Evolutionary conservation across 495 filamentous ascomycete species (phyloP), one percentile per base, ranked within the genome.

Genomic region (Tuber borchii): DNA sequence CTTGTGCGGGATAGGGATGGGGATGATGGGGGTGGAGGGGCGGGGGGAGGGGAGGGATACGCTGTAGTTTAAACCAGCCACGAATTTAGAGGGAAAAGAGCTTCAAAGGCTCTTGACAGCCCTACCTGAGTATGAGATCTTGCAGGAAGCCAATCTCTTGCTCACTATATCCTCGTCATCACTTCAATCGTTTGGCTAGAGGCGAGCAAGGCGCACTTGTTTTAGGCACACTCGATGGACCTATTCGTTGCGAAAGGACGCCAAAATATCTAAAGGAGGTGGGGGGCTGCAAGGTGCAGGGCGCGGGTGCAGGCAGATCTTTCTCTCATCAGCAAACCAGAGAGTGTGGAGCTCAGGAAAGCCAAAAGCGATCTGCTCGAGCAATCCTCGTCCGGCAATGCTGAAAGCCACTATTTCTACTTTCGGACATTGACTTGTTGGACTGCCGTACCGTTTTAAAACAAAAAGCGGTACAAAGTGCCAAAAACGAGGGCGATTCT

Each of bases 121-220:
- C 78, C 70, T 79, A 56, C 48, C n/a, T 6, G 22, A 56, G 8
- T 56, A 79, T 79, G 73, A 79, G 76, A 79, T 79, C 76, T 79
- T 73, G 61, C 78, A 79, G 77, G 77, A 72, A 44, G 78, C 73
- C 76, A 79, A 79, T 72, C 76, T 75, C 77, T 78, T 74, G 12
- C 61, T 56, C 48, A 70, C 70, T 74, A 39, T 42, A 78, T 44
- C 77, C 71, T 75, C 71, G 61, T 79, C 77, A 78, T 76, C 73
- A 70, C 71, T 74, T 71, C 72, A 76, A 56, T 26, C 45, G 34
- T 46, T 65, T 65, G 12, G 72, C 46, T 65, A 14, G 31, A 69
- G 65, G 46, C 34, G 48, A 69, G 70, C 56, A 46, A 70, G 9
- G 69, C 34, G 43, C 65, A 72, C n/a, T 69, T 44, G 39, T 71